Percentiles rank a stretch among this genome's conserved stretches.
Conservation (phyloP, 768 basidiomycete genomes). For the Leccinum subgranulosum region DNA sequence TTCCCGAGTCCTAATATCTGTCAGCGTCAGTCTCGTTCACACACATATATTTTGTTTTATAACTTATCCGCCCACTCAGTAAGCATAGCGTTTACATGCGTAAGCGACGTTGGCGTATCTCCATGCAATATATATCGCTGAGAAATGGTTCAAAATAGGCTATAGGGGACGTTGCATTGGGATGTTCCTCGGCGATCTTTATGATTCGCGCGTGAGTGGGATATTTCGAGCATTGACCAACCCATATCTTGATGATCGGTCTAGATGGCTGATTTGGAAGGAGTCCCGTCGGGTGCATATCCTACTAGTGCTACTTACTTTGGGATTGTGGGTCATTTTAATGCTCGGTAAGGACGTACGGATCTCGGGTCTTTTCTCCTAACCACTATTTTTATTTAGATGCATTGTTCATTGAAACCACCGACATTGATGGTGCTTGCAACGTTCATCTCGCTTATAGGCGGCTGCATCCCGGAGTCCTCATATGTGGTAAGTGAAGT, state of each 20-base stretch:
- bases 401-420: background rate
- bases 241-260: background rate
- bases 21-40: constrained; percentile 15
- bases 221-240: background rate
- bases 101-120: background rate
- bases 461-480: background rate
- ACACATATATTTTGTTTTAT: background rate
- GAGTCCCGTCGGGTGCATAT: constrained; percentile 6
- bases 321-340: constrained; percentile 22
- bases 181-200: constrained; percentile 21
- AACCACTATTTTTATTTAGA: constrained; percentile 1
- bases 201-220: constrained; percentile 25
- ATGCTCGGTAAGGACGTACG: constrained; percentile 4
- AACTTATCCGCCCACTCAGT: constrained; percentile 9
- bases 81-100: background rate
- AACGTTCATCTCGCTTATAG: background rate
- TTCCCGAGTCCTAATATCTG: background rate
- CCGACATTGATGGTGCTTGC: background rate
- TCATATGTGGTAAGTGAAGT: constrained; percentile 18
- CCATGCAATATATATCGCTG: background rate
- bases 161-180: constrained; percentile 3
- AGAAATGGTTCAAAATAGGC: constrained; percentile 1
- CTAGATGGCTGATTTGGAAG: constrained; percentile 30
- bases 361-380: background rate
- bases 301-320: constrained; percentile 8